A percentile compares a stretch with the other conserved stretches of the same genome.
Evolutionary conservation across 306 rosid genomes (phyloP).

Genomic region (Acacia melanoxylon): DNA sequence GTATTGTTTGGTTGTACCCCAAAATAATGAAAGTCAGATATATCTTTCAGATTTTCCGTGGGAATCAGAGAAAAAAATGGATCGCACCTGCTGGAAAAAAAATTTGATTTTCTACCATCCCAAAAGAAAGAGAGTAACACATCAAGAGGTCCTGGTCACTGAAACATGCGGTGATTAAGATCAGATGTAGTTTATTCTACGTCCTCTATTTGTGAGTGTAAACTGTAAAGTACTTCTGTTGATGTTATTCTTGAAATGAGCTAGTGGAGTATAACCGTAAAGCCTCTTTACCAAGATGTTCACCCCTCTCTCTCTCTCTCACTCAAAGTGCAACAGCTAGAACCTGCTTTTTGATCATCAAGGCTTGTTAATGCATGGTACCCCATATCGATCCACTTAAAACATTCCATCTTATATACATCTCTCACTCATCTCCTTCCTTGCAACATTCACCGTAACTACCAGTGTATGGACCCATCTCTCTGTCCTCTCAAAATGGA

Average conservation of each 20-base stretch:
- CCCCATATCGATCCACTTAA: slow-evolving; percentile 46
- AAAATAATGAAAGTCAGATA: slow-evolving; percentile 18
- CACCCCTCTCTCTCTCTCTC: slow-evolving; percentile 23
- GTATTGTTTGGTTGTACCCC: slow-evolving; percentile 18
- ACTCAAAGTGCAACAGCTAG: slow-evolving; percentile 35
- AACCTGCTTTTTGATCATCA: slow-evolving; percentile 54
- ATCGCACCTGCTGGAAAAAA: slow-evolving; percentile 25
- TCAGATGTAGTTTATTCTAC: slow-evolving; percentile 36
- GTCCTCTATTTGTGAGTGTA: slow-evolving; percentile 31
- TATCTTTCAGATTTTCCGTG: slow-evolving; percentile 19
- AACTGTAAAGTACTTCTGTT: slow-evolving; percentile 43
- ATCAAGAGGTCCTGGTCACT: slow-evolving; percentile 26
- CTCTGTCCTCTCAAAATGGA: slow-evolving; percentile 41
- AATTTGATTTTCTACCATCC: slow-evolving; percentile 30
- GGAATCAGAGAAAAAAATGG: slow-evolving; percentile 34
- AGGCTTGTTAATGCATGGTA: slow-evolving; percentile 42
- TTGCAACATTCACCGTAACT: slow-evolving; percentile 38
- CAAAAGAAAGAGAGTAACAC: slow-evolving; percentile 25
- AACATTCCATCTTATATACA: slow-evolving; percentile 65
- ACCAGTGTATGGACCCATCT: slow-evolving; percentile 8
- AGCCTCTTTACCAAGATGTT: slow-evolving; percentile 72
- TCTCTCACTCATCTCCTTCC: slow-evolving; percentile 41
- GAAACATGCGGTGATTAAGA: slow-evolving; percentile 35
- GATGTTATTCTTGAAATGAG: slow-evolving; percentile 43
- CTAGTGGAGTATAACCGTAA: slow-evolving; percentile 74